Evolutionary conservation across 139 green algal genomes (phyloP).

Genomic region (Dunaliella primolecta): DNA sequence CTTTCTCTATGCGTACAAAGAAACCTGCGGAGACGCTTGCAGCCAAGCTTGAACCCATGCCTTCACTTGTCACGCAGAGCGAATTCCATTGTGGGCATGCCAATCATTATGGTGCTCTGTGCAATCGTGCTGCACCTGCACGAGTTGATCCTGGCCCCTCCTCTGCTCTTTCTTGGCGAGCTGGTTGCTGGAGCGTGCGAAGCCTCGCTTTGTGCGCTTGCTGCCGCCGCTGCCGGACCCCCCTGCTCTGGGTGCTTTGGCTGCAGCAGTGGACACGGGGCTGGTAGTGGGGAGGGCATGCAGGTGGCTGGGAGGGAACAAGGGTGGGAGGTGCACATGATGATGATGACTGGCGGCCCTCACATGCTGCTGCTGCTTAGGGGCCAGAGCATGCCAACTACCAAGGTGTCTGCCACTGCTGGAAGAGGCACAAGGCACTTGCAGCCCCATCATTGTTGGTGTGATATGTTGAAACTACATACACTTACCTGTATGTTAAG

Average conservation of each 20-base stretch:
- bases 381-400: not conserved
- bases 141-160: not conserved
- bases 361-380: not conserved
- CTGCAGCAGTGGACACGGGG: not conserved
- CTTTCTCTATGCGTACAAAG: no score
- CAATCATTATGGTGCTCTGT: no score
- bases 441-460: no score
- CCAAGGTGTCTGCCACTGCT: not conserved
- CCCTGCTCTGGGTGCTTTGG: not conserved
- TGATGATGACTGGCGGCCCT: not conserved
- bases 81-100: no score
- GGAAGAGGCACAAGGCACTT: not conserved
- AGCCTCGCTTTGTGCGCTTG: not conserved
- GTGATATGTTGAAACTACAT: no score
- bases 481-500: no score
- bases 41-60: no score
- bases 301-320: not conserved
- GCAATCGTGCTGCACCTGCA: not conserved
- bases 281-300: not conserved
- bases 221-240: no score
- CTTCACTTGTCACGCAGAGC: no score
- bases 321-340: not conserved
- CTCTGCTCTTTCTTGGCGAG: not conserved
- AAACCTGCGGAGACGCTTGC: no score
- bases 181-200: not conserved